Evolutionary conservation across 495 filamentous ascomycete species (phyloP).

Genomic region (Penicillium soppii): DNA sequence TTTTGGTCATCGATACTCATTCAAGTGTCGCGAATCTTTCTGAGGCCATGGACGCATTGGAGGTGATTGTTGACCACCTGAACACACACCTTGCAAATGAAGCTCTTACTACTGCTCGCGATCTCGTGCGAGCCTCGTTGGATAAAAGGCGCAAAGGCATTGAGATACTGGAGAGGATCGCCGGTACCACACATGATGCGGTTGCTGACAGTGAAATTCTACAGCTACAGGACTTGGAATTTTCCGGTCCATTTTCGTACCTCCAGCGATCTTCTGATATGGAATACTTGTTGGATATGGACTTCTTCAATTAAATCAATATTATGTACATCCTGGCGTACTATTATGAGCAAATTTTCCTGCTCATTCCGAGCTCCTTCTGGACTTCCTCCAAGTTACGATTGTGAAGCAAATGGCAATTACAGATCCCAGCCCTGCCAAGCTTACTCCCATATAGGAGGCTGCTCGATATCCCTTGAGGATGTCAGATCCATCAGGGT

Average conservation of each 20-base stretch:
- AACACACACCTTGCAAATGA: constrained; percentile 38
- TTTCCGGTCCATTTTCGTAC: constrained; percentile 8
- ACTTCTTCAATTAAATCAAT: constrained; percentile 4
- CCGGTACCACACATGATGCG: constrained; percentile 1
- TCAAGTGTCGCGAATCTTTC: constrained; percentile 31
- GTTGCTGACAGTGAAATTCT: background rate
- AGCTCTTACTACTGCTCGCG: constrained; percentile 36
- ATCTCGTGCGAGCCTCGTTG: constrained; percentile 26
- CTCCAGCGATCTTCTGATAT: constrained; percentile 15
- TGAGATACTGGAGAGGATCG: constrained; percentile 14
- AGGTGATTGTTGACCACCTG: constrained; percentile 27
- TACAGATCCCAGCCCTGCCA: constrained; percentile 25
- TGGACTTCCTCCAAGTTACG: background rate
- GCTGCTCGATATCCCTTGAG: constrained; percentile 40
- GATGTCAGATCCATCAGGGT: constrained; percentile 34
- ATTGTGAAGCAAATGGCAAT: background rate
- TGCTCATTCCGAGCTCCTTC: background rate
- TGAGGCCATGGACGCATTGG: constrained; percentile 36
- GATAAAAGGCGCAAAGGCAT: constrained; percentile 25
- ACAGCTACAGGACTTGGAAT: constrained; percentile 1
- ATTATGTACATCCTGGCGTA: background rate
- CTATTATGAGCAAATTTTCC: background rate
- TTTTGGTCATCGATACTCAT: constrained; percentile 39
- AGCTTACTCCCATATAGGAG: constrained; percentile 37
- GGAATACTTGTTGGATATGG: constrained; percentile 17